Base-by-base conservation (phyloP, 78 protist genomes). In the Blattamonas nauphoetae region DNA sequence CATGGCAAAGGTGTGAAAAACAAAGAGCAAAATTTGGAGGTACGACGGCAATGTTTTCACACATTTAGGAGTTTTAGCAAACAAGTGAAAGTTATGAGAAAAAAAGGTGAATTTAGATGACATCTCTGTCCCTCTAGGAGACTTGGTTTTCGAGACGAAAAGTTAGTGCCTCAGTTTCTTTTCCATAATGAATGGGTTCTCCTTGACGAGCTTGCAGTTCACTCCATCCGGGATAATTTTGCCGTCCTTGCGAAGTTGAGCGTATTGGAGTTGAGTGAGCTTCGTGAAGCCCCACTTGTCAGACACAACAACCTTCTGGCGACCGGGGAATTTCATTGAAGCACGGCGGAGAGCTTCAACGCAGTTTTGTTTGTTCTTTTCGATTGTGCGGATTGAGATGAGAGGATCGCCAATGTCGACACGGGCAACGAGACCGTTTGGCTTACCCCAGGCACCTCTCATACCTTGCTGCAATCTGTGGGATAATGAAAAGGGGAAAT, bases 361-460 rank as follows among this genome's bases (percentile, higher is more conserved):
- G 86, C 86, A 97, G 91, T 80, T 78, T 6, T 44, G 87, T 82
- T 79, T 83, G 91, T 89, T 35, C 71, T 3, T 35, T 63, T 94
- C 97, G 84, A 89, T 83, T 84, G 95, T 87, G 87, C 99, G 97
- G 91, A 98, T 92, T 45, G 99, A 97, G 89, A 97, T 71, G 71
- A 98, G 91, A 90, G 94, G 88, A 92, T 97, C 98, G 84, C 97
- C 98, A 44, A 97, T 96, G 80, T 92, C 44, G 81, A 98, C 99
- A 86, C 99, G 99, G 45, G 99, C 99, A 42, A 91, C 94, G 5
- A 89, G 81, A 41, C 99, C 99, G 78, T 45, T 4, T 84, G 99
- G 99, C 96, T 98, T 98, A 55, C 99, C 99, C 92, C 71, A 98
- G 85, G 99, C 98, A 44, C 95, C 96, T 82, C 99, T 93, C 99